phyloP scores from a whole-genome alignment of 2,329 filamentous ascomycete species.

The Helminthosporium solani region DNA sequence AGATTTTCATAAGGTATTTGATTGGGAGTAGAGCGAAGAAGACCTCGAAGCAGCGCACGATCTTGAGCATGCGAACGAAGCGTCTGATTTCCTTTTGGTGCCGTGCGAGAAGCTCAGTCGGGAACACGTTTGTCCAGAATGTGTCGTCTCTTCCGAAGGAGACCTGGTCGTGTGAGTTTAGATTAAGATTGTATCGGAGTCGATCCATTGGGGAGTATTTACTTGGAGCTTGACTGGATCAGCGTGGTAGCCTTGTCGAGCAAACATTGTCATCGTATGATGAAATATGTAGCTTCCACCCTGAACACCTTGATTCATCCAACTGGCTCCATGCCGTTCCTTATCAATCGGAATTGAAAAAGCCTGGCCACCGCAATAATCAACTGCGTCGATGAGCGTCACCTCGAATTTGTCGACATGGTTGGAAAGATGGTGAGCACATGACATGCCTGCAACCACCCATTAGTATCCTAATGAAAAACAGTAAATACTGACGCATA shows the following conservation, averaged over 20 bases:
- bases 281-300: slow-evolving; percentile 67
- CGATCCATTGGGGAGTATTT: neutral
- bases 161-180: slow-evolving; percentile 39
- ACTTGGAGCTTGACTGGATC: slow-evolving; percentile 61
- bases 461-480: slow-evolving; percentile 5
- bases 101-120: slow-evolving; percentile 57
- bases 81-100: slow-evolving; percentile 58
- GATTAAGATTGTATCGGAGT: neutral
- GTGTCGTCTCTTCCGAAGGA: slow-evolving; percentile 63
- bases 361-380: slow-evolving; percentile 62
- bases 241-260: slow-evolving; percentile 56
- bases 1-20: slow-evolving; percentile 64
- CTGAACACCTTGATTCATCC: slow-evolving; percentile 65
- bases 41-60: slow-evolving; percentile 62
- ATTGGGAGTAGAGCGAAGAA: slow-evolving; percentile 62
- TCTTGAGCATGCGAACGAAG: slow-evolving; percentile 56
- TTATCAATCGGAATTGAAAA: slow-evolving; percentile 60
- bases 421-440: slow-evolving; percentile 65
- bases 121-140: slow-evolving; percentile 68
- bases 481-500: neutral
- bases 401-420: slow-evolving; percentile 66
- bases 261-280: slow-evolving; percentile 66
- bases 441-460: slow-evolving; percentile 55
- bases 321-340: slow-evolving; percentile 57
- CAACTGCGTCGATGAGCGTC: slow-evolving; percentile 55